Evolutionary conservation across 2,329 filamentous ascomycete species (phyloP), one percentile per base, ranked within the genome.

Genomic region (Cordyceps tenuipes): DNA sequence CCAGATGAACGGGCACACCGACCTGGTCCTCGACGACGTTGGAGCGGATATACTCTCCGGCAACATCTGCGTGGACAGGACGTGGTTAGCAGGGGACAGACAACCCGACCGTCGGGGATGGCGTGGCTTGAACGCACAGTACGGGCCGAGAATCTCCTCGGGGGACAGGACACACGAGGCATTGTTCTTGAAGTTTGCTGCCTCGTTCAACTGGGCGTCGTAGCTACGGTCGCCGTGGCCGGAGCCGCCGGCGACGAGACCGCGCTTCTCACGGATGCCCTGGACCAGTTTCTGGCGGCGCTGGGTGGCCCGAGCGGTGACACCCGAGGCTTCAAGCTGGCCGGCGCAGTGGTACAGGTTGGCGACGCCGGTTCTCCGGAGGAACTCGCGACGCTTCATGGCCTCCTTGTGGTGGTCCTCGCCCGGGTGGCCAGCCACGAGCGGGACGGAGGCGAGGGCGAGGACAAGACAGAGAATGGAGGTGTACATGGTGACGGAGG

Each of bases 61-160:
- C 65, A 50, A 77, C 72, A 61, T 72, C 65, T 68, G 26, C 46
- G 17, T 15, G 15, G 9, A 26, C n/a, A n/a, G n/a, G 6, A 31
- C 46, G 39, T 15, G 21, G 7, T 43, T 59, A 58, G 51, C 19
- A 13, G 13, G 9, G 7, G 3, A 2, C 6, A 8, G 9, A 3
- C 15, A 12, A 21, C 7, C n/a, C n/a, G n/a, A n/a, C n/a, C n/a
- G n/a, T n/a, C 26, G 7, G 15, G 3, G 39, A 41, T 7, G 9
- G 15, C 6, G 39, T n/a, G n/a, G 9, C 15, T 15, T 4, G 29
- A 31, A 47, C 67, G 62, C 63, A 67, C 69, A 80, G 70, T 80
- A 81, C 26, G 79, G 78, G 5, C 78, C 78, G 66, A 79, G 70
- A 8, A 75, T 79, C 29, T 75, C 75, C 62, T 80, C 77, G 0